These are phyloP conservation scores for Phragmites australis DNA, from an alignment of 176 grass and related monocot species.

Conservation along the genomic window DNA sequence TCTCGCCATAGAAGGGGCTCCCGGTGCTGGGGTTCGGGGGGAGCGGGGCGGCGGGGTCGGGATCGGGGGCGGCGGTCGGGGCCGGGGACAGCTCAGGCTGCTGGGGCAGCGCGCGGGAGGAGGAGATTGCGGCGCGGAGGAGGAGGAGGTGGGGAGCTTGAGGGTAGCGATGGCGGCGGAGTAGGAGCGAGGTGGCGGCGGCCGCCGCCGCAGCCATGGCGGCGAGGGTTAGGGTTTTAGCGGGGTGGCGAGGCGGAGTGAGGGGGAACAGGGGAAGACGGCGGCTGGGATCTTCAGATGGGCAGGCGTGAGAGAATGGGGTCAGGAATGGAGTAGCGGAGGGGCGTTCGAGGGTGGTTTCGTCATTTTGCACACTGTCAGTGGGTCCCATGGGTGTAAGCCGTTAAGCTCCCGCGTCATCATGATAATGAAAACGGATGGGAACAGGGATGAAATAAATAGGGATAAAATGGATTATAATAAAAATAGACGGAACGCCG, in stretches of 20 bases:
- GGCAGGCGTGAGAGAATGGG: not conserved
- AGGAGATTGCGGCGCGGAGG: conserved; percentile 66
- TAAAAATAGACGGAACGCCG: too few species aligned
- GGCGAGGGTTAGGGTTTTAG: conserved; percentile 62
- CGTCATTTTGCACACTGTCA: conserved; percentile 15
- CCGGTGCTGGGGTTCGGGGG: conserved; percentile 82
- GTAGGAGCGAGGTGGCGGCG: conserved; percentile 57
- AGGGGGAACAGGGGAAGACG: not conserved
- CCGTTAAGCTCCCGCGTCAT: not conserved
- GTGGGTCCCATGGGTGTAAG: not conserved
- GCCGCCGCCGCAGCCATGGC: conserved; percentile 65
- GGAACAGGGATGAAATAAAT: not conserved
- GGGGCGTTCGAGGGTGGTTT: not conserved
- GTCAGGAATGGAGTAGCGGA: not conserved
- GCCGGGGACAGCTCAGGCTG: conserved; percentile 59
- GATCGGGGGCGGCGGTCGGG: conserved; percentile 21
- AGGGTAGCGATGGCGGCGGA: conserved; percentile 46
- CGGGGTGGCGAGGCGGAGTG: not conserved
- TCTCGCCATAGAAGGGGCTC: conserved; percentile 80
- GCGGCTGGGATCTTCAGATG: conserved; percentile 41
- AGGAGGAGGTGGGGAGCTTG: not conserved
- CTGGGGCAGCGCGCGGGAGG: conserved; percentile 65
- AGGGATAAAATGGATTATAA: not conserved
- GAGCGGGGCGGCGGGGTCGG: conserved; percentile 49
- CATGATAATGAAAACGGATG: not conserved